phyloP scores from a whole-genome alignment of 768 basidiomycete genomes.

The Clathrus columnatus region DNA sequence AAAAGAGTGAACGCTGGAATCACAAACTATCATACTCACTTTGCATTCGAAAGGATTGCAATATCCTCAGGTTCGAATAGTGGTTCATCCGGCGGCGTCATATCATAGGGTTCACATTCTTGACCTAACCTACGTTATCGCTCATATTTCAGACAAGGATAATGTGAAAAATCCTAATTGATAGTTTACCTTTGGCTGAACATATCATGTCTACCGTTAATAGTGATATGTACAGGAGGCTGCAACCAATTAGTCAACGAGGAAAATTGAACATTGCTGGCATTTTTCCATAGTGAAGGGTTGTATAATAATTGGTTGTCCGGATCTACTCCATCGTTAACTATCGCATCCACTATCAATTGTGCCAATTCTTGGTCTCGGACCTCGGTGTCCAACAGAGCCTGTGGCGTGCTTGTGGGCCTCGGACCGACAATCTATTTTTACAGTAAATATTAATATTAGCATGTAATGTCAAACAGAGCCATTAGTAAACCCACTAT shows the following conservation, averaged over 20 bases:
- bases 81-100: conserved; percentile 30
- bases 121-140: conserved; percentile 22
- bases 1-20: neutral
- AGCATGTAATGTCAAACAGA: neutral
- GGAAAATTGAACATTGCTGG: conserved; percentile 35
- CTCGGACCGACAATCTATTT: conserved; percentile 41
- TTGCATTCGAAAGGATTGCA: conserved; percentile 49
- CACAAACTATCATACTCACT: conserved; percentile 37
- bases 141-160: neutral
- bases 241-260: conserved; percentile 38
- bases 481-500: conserved; percentile 23
- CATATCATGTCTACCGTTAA: conserved; percentile 42
- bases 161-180: neutral
- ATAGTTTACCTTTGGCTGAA: conserved; percentile 35
- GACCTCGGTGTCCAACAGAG: conserved; percentile 42
- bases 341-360: conserved; percentile 38
- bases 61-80: conserved; percentile 43
- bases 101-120: conserved; percentile 27
- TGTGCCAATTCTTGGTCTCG: conserved; percentile 43
- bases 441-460: neutral
- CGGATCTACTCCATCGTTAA: conserved; percentile 35
- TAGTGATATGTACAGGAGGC: conserved; percentile 30
- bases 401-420: conserved; percentile 42
- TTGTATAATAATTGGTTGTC: conserved; percentile 38
- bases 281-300: conserved; percentile 39